Percentiles rank a stretch among this genome's conserved stretches.
Conservation (phyloP, 1,139 yeast genomes). For the Yamadazyma sp. region DNA sequence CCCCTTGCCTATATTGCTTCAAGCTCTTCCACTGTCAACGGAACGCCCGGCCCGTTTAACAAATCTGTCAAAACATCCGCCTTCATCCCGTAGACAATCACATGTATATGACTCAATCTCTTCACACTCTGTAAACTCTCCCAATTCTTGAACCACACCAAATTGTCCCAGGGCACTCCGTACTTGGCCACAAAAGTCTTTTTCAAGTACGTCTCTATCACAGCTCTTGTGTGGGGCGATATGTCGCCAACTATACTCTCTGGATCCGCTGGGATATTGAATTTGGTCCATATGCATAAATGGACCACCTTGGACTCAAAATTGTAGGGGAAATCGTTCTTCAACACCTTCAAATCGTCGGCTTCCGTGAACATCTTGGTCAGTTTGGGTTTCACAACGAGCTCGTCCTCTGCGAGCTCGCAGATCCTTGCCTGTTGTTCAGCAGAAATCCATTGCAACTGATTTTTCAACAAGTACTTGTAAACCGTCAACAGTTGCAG, state of each 20-base stretch:
- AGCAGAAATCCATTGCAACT: slow-evolving; percentile 34
- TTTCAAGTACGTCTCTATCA: slow-evolving; percentile 39
- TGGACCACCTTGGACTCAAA: slow-evolving; percentile 37
- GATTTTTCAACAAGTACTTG: slow-evolving; percentile 36
- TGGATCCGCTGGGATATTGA: slow-evolving; percentile 32
- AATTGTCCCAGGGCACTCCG: slow-evolving; percentile 33
- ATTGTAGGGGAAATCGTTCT: slow-evolving; percentile 46
- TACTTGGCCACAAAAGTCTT: slow-evolving; percentile 43
- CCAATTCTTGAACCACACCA: slow-evolving; percentile 67
- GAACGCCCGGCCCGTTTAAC: slow-evolving; percentile 21
- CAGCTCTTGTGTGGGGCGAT: slow-evolving; percentile 30
- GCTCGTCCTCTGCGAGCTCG: slow-evolving; percentile 25
- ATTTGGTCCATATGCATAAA: slow-evolving; percentile 47
- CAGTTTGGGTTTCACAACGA: slow-evolving; percentile 19
- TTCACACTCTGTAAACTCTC: slow-evolving; percentile 58
- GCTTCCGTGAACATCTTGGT: slow-evolving; percentile 20
- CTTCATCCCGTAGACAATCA: slow-evolving; percentile 42
- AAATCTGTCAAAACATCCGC: slow-evolving; percentile 20
- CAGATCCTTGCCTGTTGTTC: slow-evolving; percentile 12
- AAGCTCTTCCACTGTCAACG: slow-evolving; percentile 20
- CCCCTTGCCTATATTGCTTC: neutral
- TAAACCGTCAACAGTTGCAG: slow-evolving; percentile 28
- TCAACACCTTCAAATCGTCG: slow-evolving; percentile 31
- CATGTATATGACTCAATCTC: slow-evolving; percentile 60
- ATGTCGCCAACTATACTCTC: slow-evolving; percentile 46